phyloP scores from a whole-genome alignment of 2,329 filamentous ascomycete genomes.

The Ambrosiella beaveri region DNA sequence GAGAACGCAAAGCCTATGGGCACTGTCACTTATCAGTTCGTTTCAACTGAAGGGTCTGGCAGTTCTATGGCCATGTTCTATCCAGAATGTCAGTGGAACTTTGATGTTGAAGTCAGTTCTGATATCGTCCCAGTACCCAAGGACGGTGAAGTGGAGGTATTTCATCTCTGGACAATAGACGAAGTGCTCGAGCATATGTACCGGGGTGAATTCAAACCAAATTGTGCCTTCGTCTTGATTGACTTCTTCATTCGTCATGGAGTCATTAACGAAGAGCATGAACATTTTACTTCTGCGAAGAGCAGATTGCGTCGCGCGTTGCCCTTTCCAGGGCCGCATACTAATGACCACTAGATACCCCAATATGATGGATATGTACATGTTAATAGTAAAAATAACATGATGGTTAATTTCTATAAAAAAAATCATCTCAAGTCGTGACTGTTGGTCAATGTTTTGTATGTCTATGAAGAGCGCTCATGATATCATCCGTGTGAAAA shows the following conservation, averaged over 20 bases:
- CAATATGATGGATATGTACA: not conserved
- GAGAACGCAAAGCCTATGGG: conserved; percentile 41
- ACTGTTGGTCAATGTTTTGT: conserved; percentile 3
- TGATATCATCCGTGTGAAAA: conserved; percentile 9
- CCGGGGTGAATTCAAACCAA: conserved; percentile 73
- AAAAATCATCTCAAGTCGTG: not conserved
- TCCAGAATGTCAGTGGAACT: conserved; percentile 83
- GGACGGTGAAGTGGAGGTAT: conserved; percentile 79
- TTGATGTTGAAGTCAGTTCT: conserved; percentile 62
- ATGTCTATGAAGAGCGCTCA: conserved; percentile 12
- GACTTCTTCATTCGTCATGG: conserved; percentile 85
- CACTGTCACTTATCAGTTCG: conserved; percentile 68
- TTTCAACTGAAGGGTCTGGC: conserved; percentile 40
- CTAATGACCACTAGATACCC: no score
- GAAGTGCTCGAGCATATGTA: conserved; percentile 55
- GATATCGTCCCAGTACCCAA: conserved; percentile 56
- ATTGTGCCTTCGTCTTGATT: conserved; percentile 67
- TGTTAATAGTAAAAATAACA: conserved; percentile 2
- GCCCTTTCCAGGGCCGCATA: conserved; percentile 57
- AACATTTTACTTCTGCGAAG: conserved; percentile 63
- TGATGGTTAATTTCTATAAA: conserved; percentile 1
- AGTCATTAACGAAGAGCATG: conserved; percentile 61
- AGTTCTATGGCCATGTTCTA: conserved; percentile 44
- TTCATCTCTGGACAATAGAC: conserved; percentile 60
- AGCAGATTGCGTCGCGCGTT: conserved; percentile 59